Evolutionary conservation across 129 eudicot species (phyloP).

Genomic region (Helianthus tuberosus): DNA sequence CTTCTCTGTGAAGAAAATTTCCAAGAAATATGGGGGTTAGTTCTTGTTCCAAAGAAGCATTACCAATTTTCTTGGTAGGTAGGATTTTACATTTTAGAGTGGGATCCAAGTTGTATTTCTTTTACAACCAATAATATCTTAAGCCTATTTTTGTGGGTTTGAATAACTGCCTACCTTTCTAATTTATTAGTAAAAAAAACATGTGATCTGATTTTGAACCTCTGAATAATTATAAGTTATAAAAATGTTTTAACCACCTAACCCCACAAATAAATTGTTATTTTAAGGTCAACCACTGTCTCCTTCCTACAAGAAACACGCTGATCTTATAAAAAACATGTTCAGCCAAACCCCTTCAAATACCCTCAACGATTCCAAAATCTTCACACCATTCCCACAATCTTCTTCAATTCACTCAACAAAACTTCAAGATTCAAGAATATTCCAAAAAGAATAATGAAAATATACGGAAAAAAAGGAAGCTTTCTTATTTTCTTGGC

Average conservation of each 20-base stretch:
- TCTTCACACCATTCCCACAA: background rate
- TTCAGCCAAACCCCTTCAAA: background rate
- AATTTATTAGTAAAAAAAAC: background rate
- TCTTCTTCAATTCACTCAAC: background rate
- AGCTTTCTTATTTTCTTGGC: background rate
- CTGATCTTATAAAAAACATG: background rate
- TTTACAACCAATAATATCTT: conserved; percentile 37
- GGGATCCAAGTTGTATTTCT: conserved; percentile 64
- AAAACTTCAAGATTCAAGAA: background rate
- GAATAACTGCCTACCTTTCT: background rate
- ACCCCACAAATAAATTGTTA: background rate
- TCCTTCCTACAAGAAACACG: background rate
- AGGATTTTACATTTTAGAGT: conserved; percentile 57
- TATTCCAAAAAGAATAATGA: background rate
- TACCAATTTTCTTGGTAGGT: conserved; percentile 68
- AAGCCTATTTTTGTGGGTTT: conserved; percentile 43
- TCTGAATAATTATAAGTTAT: background rate
- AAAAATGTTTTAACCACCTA: conserved; percentile 4
- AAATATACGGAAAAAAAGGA: background rate
- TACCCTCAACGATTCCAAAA: background rate
- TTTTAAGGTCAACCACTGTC: background rate
- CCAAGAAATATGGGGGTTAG: background rate
- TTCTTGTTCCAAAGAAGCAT: conserved; percentile 49
- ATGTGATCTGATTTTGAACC: conserved; percentile 7
- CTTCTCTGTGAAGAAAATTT: conserved; percentile 41